phyloP scores from a whole-genome alignment of 2,329 filamentous ascomycete genomes.

The Chaetomiaceae sp. region DNA sequence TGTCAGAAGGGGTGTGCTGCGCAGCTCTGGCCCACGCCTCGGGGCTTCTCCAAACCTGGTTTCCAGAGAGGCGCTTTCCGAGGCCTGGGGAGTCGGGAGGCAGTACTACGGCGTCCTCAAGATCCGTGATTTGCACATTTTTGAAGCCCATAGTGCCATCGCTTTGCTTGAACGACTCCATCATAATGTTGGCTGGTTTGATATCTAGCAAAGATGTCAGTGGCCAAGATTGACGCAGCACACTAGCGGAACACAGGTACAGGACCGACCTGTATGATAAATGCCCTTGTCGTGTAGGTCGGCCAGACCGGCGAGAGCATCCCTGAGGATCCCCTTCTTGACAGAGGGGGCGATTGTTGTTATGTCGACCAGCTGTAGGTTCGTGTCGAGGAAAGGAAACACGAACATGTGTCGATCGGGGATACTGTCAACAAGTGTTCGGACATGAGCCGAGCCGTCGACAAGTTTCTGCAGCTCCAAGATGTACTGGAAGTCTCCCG shows the following conservation, averaged over 20 bases:
- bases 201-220: constrained; percentile 3
- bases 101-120: constrained; percentile 7
- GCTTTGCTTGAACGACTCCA: background rate
- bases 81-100: constrained; percentile 6
- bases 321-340: constrained; percentile 6
- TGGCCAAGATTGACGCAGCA: background rate
- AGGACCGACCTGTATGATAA: constrained; percentile 6
- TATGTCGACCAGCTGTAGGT: constrained; percentile 1
- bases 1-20: constrained; percentile 10
- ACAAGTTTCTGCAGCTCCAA: constrained; percentile 5
- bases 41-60: constrained; percentile 15
- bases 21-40: constrained; percentile 10
- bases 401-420: constrained; percentile 11
- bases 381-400: constrained; percentile 3
- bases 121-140: constrained; percentile 10
- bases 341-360: background rate
- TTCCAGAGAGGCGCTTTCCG: constrained; percentile 6
- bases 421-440: constrained; percentile 10
- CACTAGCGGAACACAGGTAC: too few relatives aligned
- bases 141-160: background rate
- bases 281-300: constrained; percentile 10
- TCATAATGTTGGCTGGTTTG: constrained; percentile 9
- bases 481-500: constrained; percentile 9
- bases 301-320: constrained; percentile 11
- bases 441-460: constrained; percentile 5